Conservation (phyloP, 2,329 filamentous ascomycete genomes). For the Akanthomyces uredinophilus region DNA sequence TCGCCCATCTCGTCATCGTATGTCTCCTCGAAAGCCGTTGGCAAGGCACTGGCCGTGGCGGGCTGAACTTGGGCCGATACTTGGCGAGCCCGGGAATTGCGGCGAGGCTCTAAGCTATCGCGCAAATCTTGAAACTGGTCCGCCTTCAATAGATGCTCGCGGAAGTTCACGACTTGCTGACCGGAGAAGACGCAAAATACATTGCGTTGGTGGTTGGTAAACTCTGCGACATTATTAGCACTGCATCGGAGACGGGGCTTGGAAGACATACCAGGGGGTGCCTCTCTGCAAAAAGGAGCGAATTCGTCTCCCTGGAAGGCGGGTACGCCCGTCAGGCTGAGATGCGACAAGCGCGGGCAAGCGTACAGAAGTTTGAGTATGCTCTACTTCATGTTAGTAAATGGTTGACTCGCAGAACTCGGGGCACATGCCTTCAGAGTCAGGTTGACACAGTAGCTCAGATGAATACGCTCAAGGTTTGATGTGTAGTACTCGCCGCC, state of each 20-base stretch:
- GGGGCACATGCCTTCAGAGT: constrained; percentile 64
- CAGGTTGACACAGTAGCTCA: constrained; percentile 88
- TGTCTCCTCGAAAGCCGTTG: constrained; percentile 27
- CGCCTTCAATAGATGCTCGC: constrained; percentile 66
- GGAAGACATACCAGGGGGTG: constrained; percentile 57
- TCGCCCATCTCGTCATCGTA: constrained; percentile 41
- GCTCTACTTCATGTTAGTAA: constrained; percentile 50
- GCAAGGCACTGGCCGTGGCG: constrained; percentile 19
- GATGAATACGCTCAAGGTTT: constrained; percentile 86
- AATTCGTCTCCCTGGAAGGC: constrained; percentile 85
- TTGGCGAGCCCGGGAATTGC: constrained; percentile 15
- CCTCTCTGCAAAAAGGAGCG: constrained; percentile 77
- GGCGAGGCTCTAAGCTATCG: constrained; percentile 24
- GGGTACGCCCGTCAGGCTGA: constrained; percentile 89
- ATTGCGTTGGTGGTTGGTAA: constrained; percentile 89
- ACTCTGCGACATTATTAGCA: constrained; percentile 56
- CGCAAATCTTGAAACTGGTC: constrained; percentile 42
- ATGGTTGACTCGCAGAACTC: not conserved
- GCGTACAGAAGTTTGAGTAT: constrained; percentile 85
- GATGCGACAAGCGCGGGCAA: constrained; percentile 86
- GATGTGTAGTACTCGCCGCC: constrained; percentile 51
- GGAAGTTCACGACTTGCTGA: constrained; percentile 69
- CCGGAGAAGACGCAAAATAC: constrained; percentile 98
- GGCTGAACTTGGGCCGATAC: not conserved
- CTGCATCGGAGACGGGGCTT: not conserved